Evolutionary conservation across 225 moss, liverwort and hornwort species (phyloP), one percentile per base, ranked within the genome.

Genomic region (Pseudisothecium myosuroides): DNA sequence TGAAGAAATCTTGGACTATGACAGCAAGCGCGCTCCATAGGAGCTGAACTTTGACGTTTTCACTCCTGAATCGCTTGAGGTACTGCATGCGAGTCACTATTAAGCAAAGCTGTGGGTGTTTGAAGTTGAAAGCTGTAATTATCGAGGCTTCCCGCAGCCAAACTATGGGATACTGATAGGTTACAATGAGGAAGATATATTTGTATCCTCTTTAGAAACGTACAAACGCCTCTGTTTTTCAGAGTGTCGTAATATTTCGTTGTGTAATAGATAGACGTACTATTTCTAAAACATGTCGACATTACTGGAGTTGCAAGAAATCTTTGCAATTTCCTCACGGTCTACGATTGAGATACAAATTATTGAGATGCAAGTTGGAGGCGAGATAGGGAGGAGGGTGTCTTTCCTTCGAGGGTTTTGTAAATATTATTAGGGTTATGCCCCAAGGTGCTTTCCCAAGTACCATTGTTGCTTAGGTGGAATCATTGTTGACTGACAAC

Each of bases 1-100:
- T 64, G 91, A 96, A 68, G 98, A 98, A 86, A 92, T 97, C 67
- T 93, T 96, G 88, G 98, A 98, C 88, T 98, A 98, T 59, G 96
- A 97, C 86, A 97, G 96, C 92, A 92, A 93, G 58, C 92, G 94
- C 80, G 88, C 92, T 81, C 67, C 87, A 58, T 92, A 89, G 79
- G n/a, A 80, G n/a, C 83, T 87, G 68, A 81, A 11, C 67, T 55
- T 76, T 61, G 62, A 68, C 24, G 47, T 75, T 87, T 81, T 60
- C 80, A 67, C 81, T 69, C 71, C 87, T 81, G 81, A 55, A 75
- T 89, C 87, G 41, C 62, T 88, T 80, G 81, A 90, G 82, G 86
- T 71, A 92, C 60, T 71, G 32, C 62, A 83, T 34, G 78, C 56
- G 83, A 76, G 49, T 77, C 56, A 67, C 66, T 62, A 34, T n/a